Conservation (phyloP, 352 stramenopile species). For the Peronosclerospora sorghi region DNA sequence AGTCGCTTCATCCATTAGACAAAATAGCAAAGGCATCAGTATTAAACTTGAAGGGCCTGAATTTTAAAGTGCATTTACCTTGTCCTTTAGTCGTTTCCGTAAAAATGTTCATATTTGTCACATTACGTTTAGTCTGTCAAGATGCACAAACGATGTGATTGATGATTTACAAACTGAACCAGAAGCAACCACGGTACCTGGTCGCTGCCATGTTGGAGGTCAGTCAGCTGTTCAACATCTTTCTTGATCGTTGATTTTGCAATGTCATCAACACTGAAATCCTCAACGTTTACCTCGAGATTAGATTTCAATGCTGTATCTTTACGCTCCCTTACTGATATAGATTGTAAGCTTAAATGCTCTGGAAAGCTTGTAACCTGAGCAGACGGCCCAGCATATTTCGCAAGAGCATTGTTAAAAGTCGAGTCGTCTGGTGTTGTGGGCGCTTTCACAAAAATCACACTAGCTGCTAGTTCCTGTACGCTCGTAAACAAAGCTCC, state of each 20-base stretch:
- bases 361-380: constrained; percentile 56
- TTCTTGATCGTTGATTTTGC: constrained; percentile 12
- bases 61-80: constrained; percentile 2
- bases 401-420: constrained; percentile 59
- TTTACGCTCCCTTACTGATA: constrained; percentile 10
- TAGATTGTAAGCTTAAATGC: constrained; percentile 38
- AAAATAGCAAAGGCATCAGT: constrained; percentile 3
- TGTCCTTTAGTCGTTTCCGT: constrained; percentile 5
- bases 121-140: constrained; percentile 10
- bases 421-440: constrained; percentile 33
- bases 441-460: constrained; percentile 75
- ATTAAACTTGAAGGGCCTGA: background rate
- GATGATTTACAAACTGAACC: too few relatives aligned
- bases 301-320: constrained; percentile 9
- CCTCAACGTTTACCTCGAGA: constrained; percentile 10
- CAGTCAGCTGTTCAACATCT: constrained; percentile 9
- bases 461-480: constrained; percentile 68
- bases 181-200: constrained; percentile 8
- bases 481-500: constrained; percentile 60
- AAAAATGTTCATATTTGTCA: constrained; percentile 18
- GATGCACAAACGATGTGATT: background rate
- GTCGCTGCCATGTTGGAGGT: constrained; percentile 4
- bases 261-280: constrained; percentile 1
- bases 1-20: constrained; percentile 4
- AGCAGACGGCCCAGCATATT: constrained; percentile 33